These are phyloP conservation scores for Syncephalastrum contaminatum DNA, from an alignment of 371 early-diverging fungal species.

Conservation along the genomic window DNA sequence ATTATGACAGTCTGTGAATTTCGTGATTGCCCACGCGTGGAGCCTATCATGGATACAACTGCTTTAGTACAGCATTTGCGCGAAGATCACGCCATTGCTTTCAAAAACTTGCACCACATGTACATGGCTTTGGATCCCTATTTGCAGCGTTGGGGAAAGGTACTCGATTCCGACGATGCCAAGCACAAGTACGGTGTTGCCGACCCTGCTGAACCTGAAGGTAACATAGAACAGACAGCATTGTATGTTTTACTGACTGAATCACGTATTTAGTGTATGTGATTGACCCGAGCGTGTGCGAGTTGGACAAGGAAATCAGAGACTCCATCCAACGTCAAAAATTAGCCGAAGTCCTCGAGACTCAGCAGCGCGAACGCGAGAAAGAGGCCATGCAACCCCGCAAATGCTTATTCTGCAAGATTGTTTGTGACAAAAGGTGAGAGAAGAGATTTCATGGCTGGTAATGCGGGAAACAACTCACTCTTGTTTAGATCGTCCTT, in stretches of 20 bases:
- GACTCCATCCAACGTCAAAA: slow-evolving; percentile 73
- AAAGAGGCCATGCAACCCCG: slow-evolving; percentile 66
- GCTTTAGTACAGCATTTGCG: slow-evolving; percentile 69
- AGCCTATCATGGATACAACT: slow-evolving; percentile 65
- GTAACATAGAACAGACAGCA: neutral
- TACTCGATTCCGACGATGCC: slow-evolving; percentile 20
- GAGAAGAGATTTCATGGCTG: slow-evolving; percentile 12
- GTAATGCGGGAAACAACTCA: neutral
- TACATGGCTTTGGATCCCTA: slow-evolving; percentile 79
- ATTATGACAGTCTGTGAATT: slow-evolving; percentile 59
- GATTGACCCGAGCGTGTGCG: slow-evolving; percentile 63
- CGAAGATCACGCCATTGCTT: slow-evolving; percentile 60
- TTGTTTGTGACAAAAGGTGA: slow-evolving; percentile 53
- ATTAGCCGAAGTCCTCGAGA: slow-evolving; percentile 73
- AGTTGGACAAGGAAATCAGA: slow-evolving; percentile 67
- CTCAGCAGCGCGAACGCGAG: slow-evolving; percentile 80
- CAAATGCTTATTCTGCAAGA: slow-evolving; percentile 93
- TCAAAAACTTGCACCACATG: slow-evolving; percentile 80
- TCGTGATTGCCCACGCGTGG: slow-evolving; percentile 42
- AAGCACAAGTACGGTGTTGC: neutral
- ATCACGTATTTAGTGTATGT: slow-evolving; percentile 35
- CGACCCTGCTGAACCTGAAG: slow-evolving; percentile 24
- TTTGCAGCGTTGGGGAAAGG: slow-evolving; percentile 68
- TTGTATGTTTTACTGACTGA: neutral
- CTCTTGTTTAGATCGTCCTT: slow-evolving; percentile 45